These are phyloP conservation scores for Hymenochaete sp. DNA, from an alignment of 1,284 basidiomycete genomes.

Conservation along the genomic window DNA sequence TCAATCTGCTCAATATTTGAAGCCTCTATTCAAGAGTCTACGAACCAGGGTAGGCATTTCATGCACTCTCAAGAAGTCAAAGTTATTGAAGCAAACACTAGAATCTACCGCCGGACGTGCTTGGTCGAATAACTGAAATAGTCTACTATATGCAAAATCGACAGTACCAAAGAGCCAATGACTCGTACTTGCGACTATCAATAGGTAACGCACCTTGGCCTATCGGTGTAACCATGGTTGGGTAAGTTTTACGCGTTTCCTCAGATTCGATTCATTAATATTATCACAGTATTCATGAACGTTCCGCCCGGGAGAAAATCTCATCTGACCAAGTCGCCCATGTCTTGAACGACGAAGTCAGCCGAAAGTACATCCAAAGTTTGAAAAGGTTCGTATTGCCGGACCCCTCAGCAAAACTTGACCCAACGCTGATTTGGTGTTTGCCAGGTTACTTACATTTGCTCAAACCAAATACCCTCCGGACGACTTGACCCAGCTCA, in stretches of 20 bases:
- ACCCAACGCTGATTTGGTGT: constrained; percentile 12
- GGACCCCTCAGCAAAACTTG: not conserved
- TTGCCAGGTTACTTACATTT: constrained; percentile 75
- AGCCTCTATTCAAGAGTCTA: constrained; percentile 89
- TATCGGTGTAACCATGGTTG: constrained; percentile 98
- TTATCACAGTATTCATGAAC: constrained; percentile 83
- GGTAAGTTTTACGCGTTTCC: constrained; percentile 41
- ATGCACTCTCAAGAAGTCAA: not conserved
- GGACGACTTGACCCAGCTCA: constrained; percentile 81
- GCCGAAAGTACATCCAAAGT: constrained; percentile 97
- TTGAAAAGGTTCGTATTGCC: constrained; percentile 68
- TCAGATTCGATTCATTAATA: not conserved
- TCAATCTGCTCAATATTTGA: constrained; percentile 93
- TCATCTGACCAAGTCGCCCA: constrained; percentile 95
- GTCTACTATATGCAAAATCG: constrained; percentile 94
- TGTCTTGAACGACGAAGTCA: constrained; percentile 97
- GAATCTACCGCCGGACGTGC: constrained; percentile 79
- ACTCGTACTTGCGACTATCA: constrained; percentile 91
- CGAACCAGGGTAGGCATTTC: constrained; percentile 61
- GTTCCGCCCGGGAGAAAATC: constrained; percentile 95
- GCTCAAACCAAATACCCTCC: constrained; percentile 93
- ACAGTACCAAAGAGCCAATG: constrained; percentile 92
- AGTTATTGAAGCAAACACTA: constrained; percentile 26
- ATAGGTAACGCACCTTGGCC: constrained; percentile 99
- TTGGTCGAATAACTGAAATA: constrained; percentile 88